Base-by-base conservation (phyloP, 495 filamentous ascomycete species). In the Hamigera avellanea region DNA sequence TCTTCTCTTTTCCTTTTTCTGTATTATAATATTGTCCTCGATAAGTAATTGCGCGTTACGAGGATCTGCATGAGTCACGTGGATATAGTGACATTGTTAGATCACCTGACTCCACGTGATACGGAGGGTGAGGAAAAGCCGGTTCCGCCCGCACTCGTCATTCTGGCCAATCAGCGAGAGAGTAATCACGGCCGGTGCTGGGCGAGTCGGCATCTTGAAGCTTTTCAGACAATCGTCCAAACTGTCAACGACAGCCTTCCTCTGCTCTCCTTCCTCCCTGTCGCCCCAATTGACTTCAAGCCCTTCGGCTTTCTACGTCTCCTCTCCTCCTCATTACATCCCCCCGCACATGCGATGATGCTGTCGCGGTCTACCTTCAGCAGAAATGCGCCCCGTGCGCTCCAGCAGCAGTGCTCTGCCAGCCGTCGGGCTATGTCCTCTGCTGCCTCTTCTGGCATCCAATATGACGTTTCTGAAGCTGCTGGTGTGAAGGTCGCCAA, bases 401-500 rank as follows among this genome's bases (percentile, higher is more conserved):
- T 83, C 52, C 74, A 78, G 49, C 61, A 65, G 61, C 74, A 75
- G 67, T 70, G 70, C 63, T 70, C 67, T 49, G 72, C 69, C 53
- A 61, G 67, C 49, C 70, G 76, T 54, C 77, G 86, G 55, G 75
- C 75, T 40, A 79, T 93, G 57, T 88, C 88, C 52, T 81, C 84
- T 49, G 78, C 83, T 49, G 78, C 76, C 43, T 83, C 85, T 48
- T 75, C 75, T 43, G 76, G 81, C 45, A 84, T 87, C 62, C 78
- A 81, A 57, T 99, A 93, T 72, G 78, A 93, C 53, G 80, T 80
- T 47, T 74, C 83, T 52, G 83, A 89, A 61, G 73, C 82, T 55
- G 69, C 73, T 45, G 87, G 91, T 48, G 69, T 96, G 59, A 96
- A 94, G 73, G 70, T 93, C 40, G 87, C 87, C 49, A 81, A 81